phyloP scores from a whole-genome alignment of 2,329 filamentous ascomycete species.

The Alternaria gansuensis region DNA sequence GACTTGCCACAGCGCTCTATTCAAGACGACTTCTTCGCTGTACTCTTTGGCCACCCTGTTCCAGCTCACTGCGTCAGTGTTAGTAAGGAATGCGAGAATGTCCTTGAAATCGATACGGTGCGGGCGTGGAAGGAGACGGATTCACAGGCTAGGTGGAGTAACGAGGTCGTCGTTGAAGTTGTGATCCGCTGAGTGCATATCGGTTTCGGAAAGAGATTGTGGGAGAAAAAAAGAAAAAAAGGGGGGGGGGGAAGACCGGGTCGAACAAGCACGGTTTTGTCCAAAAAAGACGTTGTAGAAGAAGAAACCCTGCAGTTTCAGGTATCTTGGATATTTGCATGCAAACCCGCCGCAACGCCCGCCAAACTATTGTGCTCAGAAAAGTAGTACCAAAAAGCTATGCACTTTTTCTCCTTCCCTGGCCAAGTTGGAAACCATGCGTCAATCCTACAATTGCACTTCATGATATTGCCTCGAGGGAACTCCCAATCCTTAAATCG shows the following conservation, averaged over 20 bases:
- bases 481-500: background rate
- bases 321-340: conserved; percentile 12
- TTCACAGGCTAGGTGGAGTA: conserved; percentile 77
- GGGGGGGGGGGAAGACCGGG: too few species aligned
- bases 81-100: conserved; percentile 60
- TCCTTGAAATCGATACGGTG: conserved; percentile 80
- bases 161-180: conserved; percentile 57
- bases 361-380: conserved; percentile 2
- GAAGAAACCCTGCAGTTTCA: background rate
- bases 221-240: too few species aligned
- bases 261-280: background rate
- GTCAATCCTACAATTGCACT: conserved; percentile 1
- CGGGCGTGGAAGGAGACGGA: conserved; percentile 79
- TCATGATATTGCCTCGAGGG: background rate
- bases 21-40: conserved; percentile 73
- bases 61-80: conserved; percentile 71
- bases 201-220: background rate
- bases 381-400: background rate
- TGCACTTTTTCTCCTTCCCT: background rate
- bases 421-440: background rate
- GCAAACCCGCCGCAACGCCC: conserved; percentile 3
- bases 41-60: conserved; percentile 75
- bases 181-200: conserved; percentile 35
- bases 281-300: background rate
- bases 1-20: conserved; percentile 69